Evolutionary conservation across 345 rosid species (phyloP), one percentile per base, ranked within the genome.

Genomic region (Adansonia digitata): DNA sequence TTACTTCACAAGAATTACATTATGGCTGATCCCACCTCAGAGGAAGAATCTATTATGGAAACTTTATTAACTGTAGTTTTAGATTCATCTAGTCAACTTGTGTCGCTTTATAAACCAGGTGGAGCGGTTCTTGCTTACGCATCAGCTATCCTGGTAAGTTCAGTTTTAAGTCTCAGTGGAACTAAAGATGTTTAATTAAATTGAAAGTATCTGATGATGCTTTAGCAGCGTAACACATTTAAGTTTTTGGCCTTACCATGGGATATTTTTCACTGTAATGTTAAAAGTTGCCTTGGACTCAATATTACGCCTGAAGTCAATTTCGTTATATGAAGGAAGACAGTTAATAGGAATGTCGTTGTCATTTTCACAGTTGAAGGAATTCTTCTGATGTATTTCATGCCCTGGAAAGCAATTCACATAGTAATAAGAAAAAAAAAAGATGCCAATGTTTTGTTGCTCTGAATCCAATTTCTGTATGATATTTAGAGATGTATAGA

Each of bases 41-140:
- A 90, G 86, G 98, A 94, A 85, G 98, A 94, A 82, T 83, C 91
- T 4, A 75, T 90, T 56, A 90, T 94, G 98, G 94, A 91, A 82
- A 91, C 98, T 46, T 69, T 81, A 22, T 82, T 88, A 61, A 91
- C 93, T 0, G 85, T 88, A 55, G 98, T 90, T 69, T 82, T 94
- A 76, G 93, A 94, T 82, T 81, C 90, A 71, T 89, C 66, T 5
- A 80, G 79, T 73, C 90, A 88, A 76, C 86, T 92, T 60, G 90
- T 94, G 35, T 90, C 95, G 11, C 84, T 94, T 69, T 87, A 90
- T 75, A 91, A 91, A 81, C 91, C 97, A 26, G 98, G 97, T 73
- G 97, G 98, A 63, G 74, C 80, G 0, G 91, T 78, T 91, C 91
- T 92, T 17, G 94, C 90, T 1, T 77, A 81, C 63, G 79, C 92